Base-by-base conservation (phyloP, 2,329 filamentous ascomycete species). In the Pseudogymnoascus sp. region DNA sequence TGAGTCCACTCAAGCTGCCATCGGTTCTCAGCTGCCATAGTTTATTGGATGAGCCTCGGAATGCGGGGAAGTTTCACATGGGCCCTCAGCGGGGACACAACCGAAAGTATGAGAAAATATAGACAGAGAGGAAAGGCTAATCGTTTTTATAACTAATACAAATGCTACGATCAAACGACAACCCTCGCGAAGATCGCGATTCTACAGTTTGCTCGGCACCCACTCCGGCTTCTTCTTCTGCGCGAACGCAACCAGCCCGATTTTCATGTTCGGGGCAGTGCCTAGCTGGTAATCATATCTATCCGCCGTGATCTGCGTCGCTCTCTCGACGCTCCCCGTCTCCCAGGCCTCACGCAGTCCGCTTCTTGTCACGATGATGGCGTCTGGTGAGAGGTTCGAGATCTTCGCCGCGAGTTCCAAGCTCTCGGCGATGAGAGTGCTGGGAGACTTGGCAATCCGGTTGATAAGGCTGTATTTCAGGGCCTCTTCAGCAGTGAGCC, bases 161-260 rank as follows among this genome's bases (percentile, higher is more conserved):
- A 29, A 33, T 33, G n/a, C 29, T 55, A 55, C 29, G 49, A 55
- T 21, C 33, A 33, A 21, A 55, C n/a, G 11, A 21, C 49, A 33
- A 55, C 29, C n/a, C 49, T 73, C 29, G 33, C 29, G 10, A 55
- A 33, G 4, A 55, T 59, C 45, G 29, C 26, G n/a, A 11, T 12
- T 73, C 72, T 73, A 87, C 66, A 87, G 69, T 72, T 85, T 86
- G 70, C 83, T 85, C 64, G 84, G 78, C 69, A 78, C 81, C 88
- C 89, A 92, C 29, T 78, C 75, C 2, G 89, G 83, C 74, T 82
- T 81, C 70, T 86, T 78, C 79, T 86, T 91, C 78, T 89, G 86
- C n/a, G 87, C 85, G 77, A 93, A 93, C 65, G 89, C 90, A 73
- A 74, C 76, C 23, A 92, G 76, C 0, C 90, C 90, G 75, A 92